Evolutionary conservation across 2,329 filamentous ascomycete species (phyloP).

Genomic region (Juglanconis sp.): DNA sequence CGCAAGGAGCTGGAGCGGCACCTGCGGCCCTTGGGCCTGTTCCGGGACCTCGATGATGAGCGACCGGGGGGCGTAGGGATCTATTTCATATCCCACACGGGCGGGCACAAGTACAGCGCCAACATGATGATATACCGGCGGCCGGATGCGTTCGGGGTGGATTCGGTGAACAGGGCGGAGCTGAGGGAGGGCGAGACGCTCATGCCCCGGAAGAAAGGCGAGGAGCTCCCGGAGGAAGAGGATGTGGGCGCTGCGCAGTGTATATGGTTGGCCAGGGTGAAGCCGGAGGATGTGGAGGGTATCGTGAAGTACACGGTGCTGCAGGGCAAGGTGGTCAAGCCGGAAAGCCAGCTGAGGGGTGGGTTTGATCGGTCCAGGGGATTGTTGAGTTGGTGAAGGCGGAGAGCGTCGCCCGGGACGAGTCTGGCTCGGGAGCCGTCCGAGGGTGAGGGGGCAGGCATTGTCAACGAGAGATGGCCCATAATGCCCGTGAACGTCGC

Average conservation of each 20-base stretch:
- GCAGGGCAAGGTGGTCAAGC: constrained; percentile 92
- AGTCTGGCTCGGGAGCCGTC: too few species aligned
- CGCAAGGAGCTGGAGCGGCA: constrained; percentile 86
- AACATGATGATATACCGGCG: constrained; percentile 90
- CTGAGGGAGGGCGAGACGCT: constrained; percentile 19
- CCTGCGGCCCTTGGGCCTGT: constrained; percentile 77
- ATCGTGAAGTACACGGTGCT: constrained; percentile 84
- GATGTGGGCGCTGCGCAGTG: constrained; percentile 73
- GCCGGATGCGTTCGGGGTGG: constrained; percentile 54
- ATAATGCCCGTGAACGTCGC: too few species aligned
- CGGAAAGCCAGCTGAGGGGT: constrained; percentile 76
- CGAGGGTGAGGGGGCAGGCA: too few species aligned
- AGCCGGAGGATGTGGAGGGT: constrained; percentile 89
- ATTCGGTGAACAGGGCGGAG: constrained; percentile 38
- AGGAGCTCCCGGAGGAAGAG: constrained; percentile 33
- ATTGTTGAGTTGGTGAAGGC: constrained; percentile 75
- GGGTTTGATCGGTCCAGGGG: constrained; percentile 84
- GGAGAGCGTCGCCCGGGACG: too few species aligned
- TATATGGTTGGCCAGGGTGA: constrained; percentile 85
- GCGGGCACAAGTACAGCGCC: constrained; percentile 93
- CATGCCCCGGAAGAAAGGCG: constrained; percentile 26
- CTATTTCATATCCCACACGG: constrained; percentile 95
- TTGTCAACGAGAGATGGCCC: too few species aligned
- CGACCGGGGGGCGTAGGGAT: constrained; percentile 89
- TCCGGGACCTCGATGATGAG: constrained; percentile 83